Evolutionary conservation across 257 asterid genomes (phyloP).

Genomic region (Nicotiana noctiflora): DNA sequence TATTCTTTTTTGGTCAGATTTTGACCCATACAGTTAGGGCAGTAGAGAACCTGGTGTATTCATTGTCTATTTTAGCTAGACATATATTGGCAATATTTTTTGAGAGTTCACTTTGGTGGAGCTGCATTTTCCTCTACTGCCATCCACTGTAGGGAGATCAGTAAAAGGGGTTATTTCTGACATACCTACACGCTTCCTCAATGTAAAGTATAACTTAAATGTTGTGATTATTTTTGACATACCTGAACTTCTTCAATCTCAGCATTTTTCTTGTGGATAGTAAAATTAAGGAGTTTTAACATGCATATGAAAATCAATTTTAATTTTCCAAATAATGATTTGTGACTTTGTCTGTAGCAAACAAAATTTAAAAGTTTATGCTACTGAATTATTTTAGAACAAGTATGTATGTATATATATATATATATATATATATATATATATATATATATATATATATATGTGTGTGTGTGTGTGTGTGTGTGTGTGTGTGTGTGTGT

Average conservation of each 20-base stretch:
- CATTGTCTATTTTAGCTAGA: neutral
- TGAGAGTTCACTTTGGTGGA: conserved; percentile 12
- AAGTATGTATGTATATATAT: no score
- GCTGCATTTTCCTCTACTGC: conserved; percentile 13
- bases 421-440: no score
- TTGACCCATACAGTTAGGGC: neutral
- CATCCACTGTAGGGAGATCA: conserved; percentile 14
- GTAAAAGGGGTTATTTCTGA: no score
- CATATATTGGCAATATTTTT: conserved; percentile 4
- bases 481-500: no score
- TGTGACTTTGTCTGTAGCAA: conserved; percentile 69
- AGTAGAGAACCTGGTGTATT: conserved; percentile 13
- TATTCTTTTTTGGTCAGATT: no score
- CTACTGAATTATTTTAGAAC: neutral
- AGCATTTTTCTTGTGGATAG: conserved; percentile 60
- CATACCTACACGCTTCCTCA: conserved; percentile 82
- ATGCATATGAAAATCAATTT: conserved; percentile 86
- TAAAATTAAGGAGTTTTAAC: conserved; percentile 68
- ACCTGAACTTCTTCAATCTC: conserved; percentile 98
- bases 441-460: no score
- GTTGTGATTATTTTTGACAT: neutral
- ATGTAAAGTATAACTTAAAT: conserved; percentile 10
- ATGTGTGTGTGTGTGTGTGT: no score
- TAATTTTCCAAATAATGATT: conserved; percentile 71
- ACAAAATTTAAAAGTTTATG: neutral